Percentiles rank a stretch among this genome's conserved stretches.
These are phyloP conservation scores for Durotheca rogersii DNA, from an alignment of 495 filamentous ascomycete genomes.

Conservation along the genomic window DNA sequence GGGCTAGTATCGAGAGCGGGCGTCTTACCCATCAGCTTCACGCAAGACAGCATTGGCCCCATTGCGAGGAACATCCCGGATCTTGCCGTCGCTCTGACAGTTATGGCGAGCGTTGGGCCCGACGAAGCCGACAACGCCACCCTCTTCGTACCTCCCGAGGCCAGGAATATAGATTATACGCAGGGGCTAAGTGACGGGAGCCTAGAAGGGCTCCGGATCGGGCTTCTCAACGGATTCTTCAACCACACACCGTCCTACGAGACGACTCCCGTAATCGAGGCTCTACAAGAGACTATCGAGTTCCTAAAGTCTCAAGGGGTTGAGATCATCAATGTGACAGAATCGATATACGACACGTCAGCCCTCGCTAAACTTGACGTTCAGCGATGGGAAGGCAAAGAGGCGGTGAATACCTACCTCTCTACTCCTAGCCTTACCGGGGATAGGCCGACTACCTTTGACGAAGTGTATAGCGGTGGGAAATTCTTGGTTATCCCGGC, in stretches of 20 bases:
- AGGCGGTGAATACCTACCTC: slow-evolving; percentile 52
- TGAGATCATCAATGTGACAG: slow-evolving; percentile 49
- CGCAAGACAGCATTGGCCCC: slow-evolving; percentile 62
- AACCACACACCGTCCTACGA: slow-evolving; percentile 47
- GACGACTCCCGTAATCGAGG: slow-evolving; percentile 53
- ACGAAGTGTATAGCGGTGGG: slow-evolving; percentile 44
- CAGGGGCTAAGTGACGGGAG: slow-evolving; percentile 36
- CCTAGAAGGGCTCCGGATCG: slow-evolving; percentile 47
- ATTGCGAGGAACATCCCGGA: slow-evolving; percentile 58
- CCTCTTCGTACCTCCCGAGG: slow-evolving; percentile 38
- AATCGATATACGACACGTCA: slow-evolving; percentile 52
- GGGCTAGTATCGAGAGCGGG: slow-evolving; percentile 55
- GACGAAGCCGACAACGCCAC: slow-evolving; percentile 50
- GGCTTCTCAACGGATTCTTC: slow-evolving; percentile 53
- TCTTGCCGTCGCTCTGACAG: slow-evolving; percentile 53
- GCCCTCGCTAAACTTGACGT: slow-evolving; percentile 53
- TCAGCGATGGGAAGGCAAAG: slow-evolving; percentile 58
- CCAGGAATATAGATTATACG: slow-evolving; percentile 44
- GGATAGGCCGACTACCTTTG: slow-evolving; percentile 42
- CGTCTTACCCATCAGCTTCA: slow-evolving; percentile 60
- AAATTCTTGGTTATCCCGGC: slow-evolving; percentile 58
- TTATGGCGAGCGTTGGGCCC: slow-evolving; percentile 55
- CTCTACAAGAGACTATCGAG: slow-evolving; percentile 41
- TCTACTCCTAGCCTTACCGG: slow-evolving; percentile 32
- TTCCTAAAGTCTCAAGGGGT: slow-evolving; percentile 39